These are phyloP conservation scores for Malassezia restricta DNA, from an alignment of 1,284 basidiomycete species.

Conservation along the genomic window DNA sequence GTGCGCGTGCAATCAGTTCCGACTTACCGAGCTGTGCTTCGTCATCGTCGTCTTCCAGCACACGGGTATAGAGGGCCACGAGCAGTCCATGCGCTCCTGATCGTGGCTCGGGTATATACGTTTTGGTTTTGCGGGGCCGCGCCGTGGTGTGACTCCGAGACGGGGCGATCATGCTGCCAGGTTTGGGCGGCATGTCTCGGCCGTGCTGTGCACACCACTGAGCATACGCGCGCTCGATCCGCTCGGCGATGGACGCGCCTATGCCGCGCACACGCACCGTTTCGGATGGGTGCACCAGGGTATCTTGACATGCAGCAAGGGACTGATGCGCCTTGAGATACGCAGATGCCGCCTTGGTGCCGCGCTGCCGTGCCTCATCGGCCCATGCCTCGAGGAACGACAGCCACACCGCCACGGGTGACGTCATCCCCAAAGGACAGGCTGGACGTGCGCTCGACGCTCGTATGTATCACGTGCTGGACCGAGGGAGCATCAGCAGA, in stretches of 20 bases:
- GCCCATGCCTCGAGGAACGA: conserved; percentile 25
- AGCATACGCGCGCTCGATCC: conserved; percentile 25
- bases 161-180: not conserved
- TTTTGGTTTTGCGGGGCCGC: conserved; percentile 12
- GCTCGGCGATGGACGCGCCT: conserved; percentile 30
- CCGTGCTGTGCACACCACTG: conserved; percentile 29
- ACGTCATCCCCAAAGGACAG: not conserved
- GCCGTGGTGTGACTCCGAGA: not conserved
- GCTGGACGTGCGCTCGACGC: not conserved
- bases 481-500: too few species aligned
- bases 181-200: conserved; percentile 20
- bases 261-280: conserved; percentile 29
- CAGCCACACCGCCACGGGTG: conserved; percentile 23
- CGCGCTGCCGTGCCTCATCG: conserved; percentile 29
- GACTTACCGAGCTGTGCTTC: conserved; percentile 24
- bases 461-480: too few species aligned
- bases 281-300: conserved; percentile 32
- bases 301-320: conserved; percentile 22
- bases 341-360: conserved; percentile 25
- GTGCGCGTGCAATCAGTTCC: conserved; percentile 33
- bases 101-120: conserved; percentile 36
- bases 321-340: conserved; percentile 31
- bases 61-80: conserved; percentile 28
- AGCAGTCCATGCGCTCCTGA: conserved; percentile 41
- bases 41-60: conserved; percentile 11